phyloP scores from a whole-genome alignment of 129 eudicot genomes.

The Arctium lappa region DNA sequence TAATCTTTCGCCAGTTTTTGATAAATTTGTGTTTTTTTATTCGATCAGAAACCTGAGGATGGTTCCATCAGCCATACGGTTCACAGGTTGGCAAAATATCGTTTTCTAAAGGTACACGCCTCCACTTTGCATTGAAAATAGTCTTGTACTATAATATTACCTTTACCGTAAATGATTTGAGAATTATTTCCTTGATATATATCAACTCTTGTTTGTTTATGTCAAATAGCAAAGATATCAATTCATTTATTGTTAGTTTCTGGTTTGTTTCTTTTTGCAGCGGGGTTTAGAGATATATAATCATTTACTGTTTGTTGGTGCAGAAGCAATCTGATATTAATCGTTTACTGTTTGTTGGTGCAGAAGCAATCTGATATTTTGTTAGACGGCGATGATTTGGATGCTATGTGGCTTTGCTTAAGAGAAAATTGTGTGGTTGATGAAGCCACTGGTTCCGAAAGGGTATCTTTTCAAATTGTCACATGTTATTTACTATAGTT shows the following conservation, averaged over 20 bases:
- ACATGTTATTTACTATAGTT: not conserved
- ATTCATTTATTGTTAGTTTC: not conserved
- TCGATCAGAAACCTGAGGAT: conserved; percentile 82
- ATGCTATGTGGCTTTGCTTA: conserved; percentile 86
- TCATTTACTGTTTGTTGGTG: conserved; percentile 6
- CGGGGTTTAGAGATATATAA: not conserved
- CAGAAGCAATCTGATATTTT: conserved; percentile 92
- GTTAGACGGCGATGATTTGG: conserved; percentile 87
- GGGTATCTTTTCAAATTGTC: conserved; percentile 37
- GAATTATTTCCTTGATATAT: not conserved
- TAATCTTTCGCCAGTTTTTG: not conserved
- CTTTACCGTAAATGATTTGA: not conserved
- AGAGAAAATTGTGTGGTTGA: conserved; percentile 85
- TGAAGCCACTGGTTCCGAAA: conserved; percentile 89
- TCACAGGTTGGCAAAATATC: conserved; percentile 89
- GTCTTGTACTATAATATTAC: not conserved
- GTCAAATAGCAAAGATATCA: not conserved
- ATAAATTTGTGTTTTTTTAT: not conserved
- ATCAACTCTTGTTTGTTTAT: not conserved
- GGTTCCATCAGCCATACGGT: conserved; percentile 91
- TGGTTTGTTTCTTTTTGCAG: not conserved
- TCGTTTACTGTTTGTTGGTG: conserved; percentile 6
- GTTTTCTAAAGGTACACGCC: conserved; percentile 68
- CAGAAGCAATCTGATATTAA: conserved; percentile 86
- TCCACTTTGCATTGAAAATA: not conserved